Base-by-base conservation (phyloP, 768 basidiomycete species). In the Podaxis sp. region DNA sequence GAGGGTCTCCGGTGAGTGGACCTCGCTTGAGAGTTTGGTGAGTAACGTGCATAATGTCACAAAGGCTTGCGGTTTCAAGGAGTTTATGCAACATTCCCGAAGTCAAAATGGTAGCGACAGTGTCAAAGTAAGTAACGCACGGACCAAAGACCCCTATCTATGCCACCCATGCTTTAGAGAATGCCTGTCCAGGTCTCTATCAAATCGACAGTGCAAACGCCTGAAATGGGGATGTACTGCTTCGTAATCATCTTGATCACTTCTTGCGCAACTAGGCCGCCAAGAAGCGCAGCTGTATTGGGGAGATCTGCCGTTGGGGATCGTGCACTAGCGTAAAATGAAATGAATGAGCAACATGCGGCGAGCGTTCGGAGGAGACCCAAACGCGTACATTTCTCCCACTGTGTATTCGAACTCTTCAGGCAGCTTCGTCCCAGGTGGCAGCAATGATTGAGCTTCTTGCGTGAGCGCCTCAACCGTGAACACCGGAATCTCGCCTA, bases 241-340 rank as follows among this genome's bases (percentile, higher is more conserved):
- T 87, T 88, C 62, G 96, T 99, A 69, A 96, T 89, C 76, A 99
- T 82, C 82, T 99, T 99, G 82, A 99, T 99, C 5, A 88, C 87
- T 72, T 99, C 97, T 68, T 99, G 97, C 26, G 96, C 95, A 19
- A 98, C 89, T 39, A 99, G 74, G 2, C 97, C 97, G 1, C 97
- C 97, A 0, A 98, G 79, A 70, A 99, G 87, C 1, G 96, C 96
- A 0, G 96, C 93, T 1, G 89, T 95, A 67, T 95, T 99, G 5
- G 96, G 96, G 2, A 99, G 76, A 69, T 96, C 94, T 2, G 93
- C 88, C 0, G 83, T 87, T 2, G 91, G 92, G 7, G 93, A 81
- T 1, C 95, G 90, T 11, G 81, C 87, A 60, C 94, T 95, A 69
- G 19, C 44, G 48, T 52, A 28, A 48, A 36, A 46, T 33, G 17